Base-by-base conservation (phyloP, 164 flowering plant genomes). In the Malania oleifera region DNA sequence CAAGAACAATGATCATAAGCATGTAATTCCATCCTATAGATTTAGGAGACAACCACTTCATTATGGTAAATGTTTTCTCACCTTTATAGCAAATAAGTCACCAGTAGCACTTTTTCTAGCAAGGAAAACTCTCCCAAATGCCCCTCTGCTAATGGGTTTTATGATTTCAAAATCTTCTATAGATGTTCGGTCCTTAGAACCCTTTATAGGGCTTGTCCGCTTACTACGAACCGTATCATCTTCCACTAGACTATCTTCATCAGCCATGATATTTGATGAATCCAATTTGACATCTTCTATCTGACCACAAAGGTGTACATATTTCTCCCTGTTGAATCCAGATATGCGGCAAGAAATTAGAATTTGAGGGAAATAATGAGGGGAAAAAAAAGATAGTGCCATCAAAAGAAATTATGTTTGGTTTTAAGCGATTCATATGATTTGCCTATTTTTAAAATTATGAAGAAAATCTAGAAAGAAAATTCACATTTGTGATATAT, bases 51-150 rank as follows among this genome's bases (percentile, higher is more conserved):
- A 39, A 13, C 17, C 43, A 2, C 2, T 14, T 43, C 8, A 43
- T n/a, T 8, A 7, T 15, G 20, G n/a, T 15, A n/a, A n/a, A 3
- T 43, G 26, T 13, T 46, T 46, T 35, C 70, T 62, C 56, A 90
- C 99, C 95, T 93, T 93, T 67, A 93, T 93, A 25, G 97, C 99
- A 81, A 93, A 93, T 37, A 90, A 79, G 69, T 93, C 99, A 50
- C 97, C 99, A 49, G 97, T 93, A 55, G 89, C 79, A 73, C 95
- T 82, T 85, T 93, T 93, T 64, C 85, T 81, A 45, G 99, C 89
- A 61, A 93, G 91, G 59, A 93, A 93, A 60, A 93, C 99, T 52
- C 97, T 80, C 53, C 99, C 99, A 83, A 73, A 93, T 70, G 99
- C 99, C 22, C 99, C 99, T 67, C 95, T 82, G 60, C 99, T 93